A percentile compares a stretch with the other conserved stretches of the same genome.
Conservation (phyloP, 345 rosid genomes). For the Psidium friedrichsthalianum region DNA sequence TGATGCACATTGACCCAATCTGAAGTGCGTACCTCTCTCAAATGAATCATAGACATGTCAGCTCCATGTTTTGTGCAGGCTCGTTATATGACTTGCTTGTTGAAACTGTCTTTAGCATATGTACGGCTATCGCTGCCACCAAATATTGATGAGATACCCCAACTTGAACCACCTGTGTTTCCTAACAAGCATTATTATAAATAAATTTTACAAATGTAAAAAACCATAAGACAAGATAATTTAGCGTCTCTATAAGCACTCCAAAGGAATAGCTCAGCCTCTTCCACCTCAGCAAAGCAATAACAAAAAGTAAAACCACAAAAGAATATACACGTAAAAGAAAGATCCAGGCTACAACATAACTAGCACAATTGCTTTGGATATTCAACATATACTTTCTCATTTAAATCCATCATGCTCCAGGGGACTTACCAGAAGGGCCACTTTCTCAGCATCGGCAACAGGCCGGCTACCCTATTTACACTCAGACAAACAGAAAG, state of each 20-base stretch:
- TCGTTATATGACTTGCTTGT: slow-evolving; percentile 40
- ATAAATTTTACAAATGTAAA: not conserved
- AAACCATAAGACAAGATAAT: not conserved
- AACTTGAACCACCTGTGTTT: slow-evolving; percentile 44
- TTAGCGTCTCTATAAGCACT: not conserved
- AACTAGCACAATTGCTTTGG: not conserved
- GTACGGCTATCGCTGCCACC: slow-evolving; percentile 58
- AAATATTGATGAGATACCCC: slow-evolving; percentile 92
- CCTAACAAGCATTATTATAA: slow-evolving; percentile 18
- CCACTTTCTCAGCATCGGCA: slow-evolving; percentile 50
- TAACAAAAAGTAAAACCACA: not conserved
- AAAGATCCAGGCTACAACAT: not conserved
- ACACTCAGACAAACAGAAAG: not conserved
- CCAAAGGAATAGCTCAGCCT: not conserved
- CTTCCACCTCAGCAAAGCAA: not conserved
- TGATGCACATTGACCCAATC: not conserved
- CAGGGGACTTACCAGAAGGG: slow-evolving; percentile 49
- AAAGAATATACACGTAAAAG: not conserved
- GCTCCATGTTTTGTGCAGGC: slow-evolving; percentile 40
- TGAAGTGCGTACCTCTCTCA: slow-evolving; percentile 50
- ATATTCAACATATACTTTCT: not conserved
- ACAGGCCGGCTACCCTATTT: slow-evolving; percentile 46
- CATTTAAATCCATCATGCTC: not conserved
- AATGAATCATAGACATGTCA: slow-evolving; percentile 63
- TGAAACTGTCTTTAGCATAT: slow-evolving; percentile 44